Base-by-base conservation (phyloP, 306 rosid species). In the Cicer yamashitae region DNA sequence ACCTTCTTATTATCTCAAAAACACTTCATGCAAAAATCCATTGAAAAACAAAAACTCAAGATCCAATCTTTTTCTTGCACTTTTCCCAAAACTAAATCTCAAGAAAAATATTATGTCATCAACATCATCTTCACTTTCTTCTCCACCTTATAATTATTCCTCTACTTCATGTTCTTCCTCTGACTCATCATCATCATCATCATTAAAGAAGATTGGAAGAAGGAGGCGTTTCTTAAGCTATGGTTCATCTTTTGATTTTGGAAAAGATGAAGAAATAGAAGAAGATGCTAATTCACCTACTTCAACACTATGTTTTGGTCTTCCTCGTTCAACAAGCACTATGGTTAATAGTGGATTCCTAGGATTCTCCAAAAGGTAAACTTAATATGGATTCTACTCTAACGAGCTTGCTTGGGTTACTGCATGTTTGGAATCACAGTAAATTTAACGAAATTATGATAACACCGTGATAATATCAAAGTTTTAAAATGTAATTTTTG, bases 251-350 rank as follows among this genome's bases (percentile, higher is more conserved):
- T 71, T 82, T 50, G 84, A 89, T 74, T 79, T 83, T 5, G 30
- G 80, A 66, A 81, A 86, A 58, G 79, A 71, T 15, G 67, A 56
- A 11, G 73, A 74, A 1, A 80, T 84, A 11, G 83, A 70, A 7
- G 86, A 65, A 10, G 77, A 6, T 15, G 80, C 7, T 18, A 63
- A 38, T 41, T 87, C 91, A 20, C 89, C 87, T 5, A 85, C 70
- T 77, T 86, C 90, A 41, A 84, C 85, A 52, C 82, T 78, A 39
- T 92, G 97, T 67, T 89, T 90, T 25, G 78, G 96, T 1, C 72
- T 85, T 46, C 48, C 84, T 38, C 73, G 85, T 54, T 66, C 63
- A 7, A 7, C 71, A 5, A 63, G 78, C 54, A 59, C 74, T 12
- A 17, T 3, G 38, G 46, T 22, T 18, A 57, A 48, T 38, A 48